These are phyloP conservation scores for Penicillium sumatraense DNA, from an alignment of 2,329 filamentous ascomycete genomes.

Conservation along the genomic window DNA sequence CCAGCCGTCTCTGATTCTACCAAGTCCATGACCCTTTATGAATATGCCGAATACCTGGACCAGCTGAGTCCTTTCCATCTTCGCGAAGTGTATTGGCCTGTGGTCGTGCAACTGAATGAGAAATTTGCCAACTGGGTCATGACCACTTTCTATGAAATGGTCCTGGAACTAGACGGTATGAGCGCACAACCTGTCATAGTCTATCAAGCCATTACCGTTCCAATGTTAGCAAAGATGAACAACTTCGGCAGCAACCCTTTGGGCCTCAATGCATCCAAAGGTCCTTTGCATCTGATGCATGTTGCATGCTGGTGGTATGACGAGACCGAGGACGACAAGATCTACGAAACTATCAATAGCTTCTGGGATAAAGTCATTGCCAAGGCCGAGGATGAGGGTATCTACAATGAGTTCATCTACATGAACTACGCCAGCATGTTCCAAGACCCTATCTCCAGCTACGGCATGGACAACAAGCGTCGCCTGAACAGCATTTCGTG, in stretches of 20 bases:
- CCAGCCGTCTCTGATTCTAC: conserved; percentile 35
- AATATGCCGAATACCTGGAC: conserved; percentile 43
- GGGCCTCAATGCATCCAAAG: conserved; percentile 32
- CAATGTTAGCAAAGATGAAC: conserved; percentile 34
- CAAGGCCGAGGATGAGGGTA: conserved; percentile 32
- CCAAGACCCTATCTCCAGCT: conserved; percentile 49
- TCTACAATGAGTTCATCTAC: conserved; percentile 42
- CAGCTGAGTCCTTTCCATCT: conserved; percentile 37
- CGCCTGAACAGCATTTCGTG: conserved; percentile 27
- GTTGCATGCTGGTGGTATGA: conserved; percentile 37
- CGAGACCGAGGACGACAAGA: conserved; percentile 34
- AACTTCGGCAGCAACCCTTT: conserved; percentile 42
- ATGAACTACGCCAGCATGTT: conserved; percentile 52
- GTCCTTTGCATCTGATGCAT: conserved; percentile 34
- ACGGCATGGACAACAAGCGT: conserved; percentile 46
- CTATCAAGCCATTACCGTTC: conserved; percentile 39
- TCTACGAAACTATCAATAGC: conserved; percentile 30
- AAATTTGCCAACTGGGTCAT: conserved; percentile 31
- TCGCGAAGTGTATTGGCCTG: conserved; percentile 39
- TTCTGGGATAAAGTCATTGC: conserved; percentile 34
- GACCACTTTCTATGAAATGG: conserved; percentile 29
- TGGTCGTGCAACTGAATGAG: conserved; percentile 35
- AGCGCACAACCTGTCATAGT: conserved; percentile 27
- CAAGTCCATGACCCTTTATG: conserved; percentile 30
- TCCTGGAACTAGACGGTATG: conserved; percentile 17